A percentile compares a stretch with the other conserved stretches of the same genome.
Evolutionary conservation across 148 eudicot genomes (phyloP).

Genomic region (Suaeda aralocaspica): DNA sequence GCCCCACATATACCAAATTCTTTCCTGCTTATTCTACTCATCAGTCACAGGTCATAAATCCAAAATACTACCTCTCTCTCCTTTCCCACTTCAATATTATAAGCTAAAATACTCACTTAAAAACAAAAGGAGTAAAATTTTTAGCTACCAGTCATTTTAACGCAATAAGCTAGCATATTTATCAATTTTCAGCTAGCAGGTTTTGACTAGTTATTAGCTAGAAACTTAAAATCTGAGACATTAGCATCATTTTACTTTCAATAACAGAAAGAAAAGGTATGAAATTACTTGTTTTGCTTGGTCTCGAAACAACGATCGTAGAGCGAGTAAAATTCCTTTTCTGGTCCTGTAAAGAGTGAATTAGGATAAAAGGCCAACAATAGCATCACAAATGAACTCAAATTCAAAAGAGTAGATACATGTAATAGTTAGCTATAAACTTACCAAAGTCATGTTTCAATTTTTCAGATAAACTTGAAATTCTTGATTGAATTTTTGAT

Average conservation of each 20-base stretch:
- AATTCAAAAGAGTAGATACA: background rate
- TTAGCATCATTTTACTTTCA: background rate
- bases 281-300: conserved; percentile 81
- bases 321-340: conserved; percentile 86
- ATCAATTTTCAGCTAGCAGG: background rate
- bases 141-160: background rate
- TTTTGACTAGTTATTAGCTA: background rate
- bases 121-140: background rate
- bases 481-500: conserved; percentile 85
- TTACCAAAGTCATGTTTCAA: conserved; percentile 83
- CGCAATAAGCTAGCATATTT: background rate
- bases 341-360: conserved; percentile 59
- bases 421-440: conserved; percentile 16
- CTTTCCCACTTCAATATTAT: background rate
- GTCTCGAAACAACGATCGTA: conserved; percentile 82
- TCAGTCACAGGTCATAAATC: no score
- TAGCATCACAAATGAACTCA: background rate
- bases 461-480: conserved; percentile 80
- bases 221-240: background rate
- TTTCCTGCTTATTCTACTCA: no score
- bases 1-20: no score
- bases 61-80: background rate
- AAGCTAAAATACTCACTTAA: no score
- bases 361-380: conserved; percentile 9
- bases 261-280: conserved; percentile 11